Conservation (phyloP, 73 alveolate species). For the Symbiodinium pilosum region DNA sequence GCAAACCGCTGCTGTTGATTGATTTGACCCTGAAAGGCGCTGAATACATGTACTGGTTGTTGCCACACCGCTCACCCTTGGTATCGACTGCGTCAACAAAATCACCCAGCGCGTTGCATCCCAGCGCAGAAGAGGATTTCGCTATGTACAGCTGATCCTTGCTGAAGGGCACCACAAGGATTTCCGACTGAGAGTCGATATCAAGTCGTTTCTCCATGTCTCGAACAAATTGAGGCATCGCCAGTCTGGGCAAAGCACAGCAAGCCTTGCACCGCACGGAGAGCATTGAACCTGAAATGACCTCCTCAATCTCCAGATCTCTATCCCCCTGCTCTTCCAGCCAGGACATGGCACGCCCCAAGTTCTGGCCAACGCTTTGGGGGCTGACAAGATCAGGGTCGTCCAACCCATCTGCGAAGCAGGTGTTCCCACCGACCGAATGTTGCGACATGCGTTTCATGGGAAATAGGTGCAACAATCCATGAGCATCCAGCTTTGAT, state of each 20-base stretch:
- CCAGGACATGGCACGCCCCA: no score
- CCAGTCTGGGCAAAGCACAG: constrained; percentile 11
- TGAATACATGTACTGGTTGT: neutral
- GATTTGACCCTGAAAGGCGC: constrained; percentile 6
- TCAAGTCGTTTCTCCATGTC: constrained; percentile 20
- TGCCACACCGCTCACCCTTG: neutral
- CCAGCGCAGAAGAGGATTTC: constrained; percentile 1
- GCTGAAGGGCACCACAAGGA: neutral
- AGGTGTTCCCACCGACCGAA: no score
- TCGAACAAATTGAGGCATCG: neutral
- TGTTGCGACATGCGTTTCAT: no score
- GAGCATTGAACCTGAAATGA: no score
- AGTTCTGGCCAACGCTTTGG: no score
- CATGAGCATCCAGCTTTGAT: no score
- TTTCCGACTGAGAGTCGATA: neutral
- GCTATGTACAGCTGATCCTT: neutral
- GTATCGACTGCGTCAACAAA: neutral
- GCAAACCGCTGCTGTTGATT: no score
- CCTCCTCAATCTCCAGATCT: no score
- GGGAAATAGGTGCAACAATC: no score
- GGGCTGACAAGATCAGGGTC: no score
- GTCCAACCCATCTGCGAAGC: no score
- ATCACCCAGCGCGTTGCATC: constrained; percentile 13
- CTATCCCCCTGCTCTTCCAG: no score
- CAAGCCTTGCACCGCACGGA: neutral